Conservation (phyloP, 345 rosid species). For the Populus ilicifolia region DNA sequence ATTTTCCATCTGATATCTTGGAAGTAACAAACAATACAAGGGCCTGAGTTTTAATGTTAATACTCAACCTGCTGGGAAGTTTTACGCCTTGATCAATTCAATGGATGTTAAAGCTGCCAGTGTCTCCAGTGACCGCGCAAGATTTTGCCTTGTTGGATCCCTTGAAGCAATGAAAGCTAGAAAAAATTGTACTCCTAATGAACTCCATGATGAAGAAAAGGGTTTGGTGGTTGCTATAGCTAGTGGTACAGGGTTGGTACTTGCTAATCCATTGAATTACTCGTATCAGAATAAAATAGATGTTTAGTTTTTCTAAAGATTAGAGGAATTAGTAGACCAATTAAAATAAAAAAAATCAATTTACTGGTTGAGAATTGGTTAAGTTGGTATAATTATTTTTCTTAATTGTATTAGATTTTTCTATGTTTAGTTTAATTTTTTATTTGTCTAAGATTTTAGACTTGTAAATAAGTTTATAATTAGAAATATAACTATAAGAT, state of each 20-base stretch:
- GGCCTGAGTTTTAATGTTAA: conserved; percentile 11
- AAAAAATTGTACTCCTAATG: conserved; percentile 11
- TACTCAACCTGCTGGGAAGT: background rate
- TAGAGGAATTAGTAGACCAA: too few species aligned
- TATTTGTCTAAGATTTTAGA: too few species aligned
- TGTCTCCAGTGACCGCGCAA: background rate
- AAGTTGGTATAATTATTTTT: too few species aligned
- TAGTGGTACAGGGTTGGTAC: conserved; percentile 21
- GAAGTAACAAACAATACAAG: background rate
- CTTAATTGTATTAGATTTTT: too few species aligned
- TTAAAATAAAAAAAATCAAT: too few species aligned
- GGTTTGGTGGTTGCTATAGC: conserved; percentile 8
- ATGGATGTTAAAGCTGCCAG: conserved; percentile 11
- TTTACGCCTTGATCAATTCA: conserved; percentile 5
- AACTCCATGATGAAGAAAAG: background rate
- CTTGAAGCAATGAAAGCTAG: conserved; percentile 8
- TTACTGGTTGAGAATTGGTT: too few species aligned
- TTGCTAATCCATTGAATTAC: background rate
- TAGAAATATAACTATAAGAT: too few species aligned
- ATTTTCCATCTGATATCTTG: too few species aligned
- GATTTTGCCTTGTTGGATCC: background rate
- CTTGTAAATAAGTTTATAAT: too few species aligned
- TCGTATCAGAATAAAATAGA: too few species aligned
- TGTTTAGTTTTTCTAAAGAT: too few species aligned
- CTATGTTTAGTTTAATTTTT: too few species aligned